Conservation (phyloP, 139 green algal species). For the Coelastrella sp. region DNA sequence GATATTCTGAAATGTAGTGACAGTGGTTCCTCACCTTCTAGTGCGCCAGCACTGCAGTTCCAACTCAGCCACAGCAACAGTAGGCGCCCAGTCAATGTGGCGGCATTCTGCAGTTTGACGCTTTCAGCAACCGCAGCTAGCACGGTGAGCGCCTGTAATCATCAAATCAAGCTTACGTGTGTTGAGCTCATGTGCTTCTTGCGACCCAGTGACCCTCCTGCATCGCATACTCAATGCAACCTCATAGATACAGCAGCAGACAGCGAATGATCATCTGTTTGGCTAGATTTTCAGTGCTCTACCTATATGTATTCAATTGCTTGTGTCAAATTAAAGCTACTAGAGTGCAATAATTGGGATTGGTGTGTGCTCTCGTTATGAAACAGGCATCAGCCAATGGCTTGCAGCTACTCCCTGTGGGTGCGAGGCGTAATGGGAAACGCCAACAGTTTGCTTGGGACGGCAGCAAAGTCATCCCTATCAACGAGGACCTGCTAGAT, state of each 20-base stretch:
- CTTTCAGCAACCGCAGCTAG: constrained; percentile 27
- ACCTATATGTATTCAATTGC: too few species aligned
- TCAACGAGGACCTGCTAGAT: constrained; percentile 56
- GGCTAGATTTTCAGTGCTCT: too few species aligned
- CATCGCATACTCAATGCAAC: neutral
- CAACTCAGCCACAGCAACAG: neutral
- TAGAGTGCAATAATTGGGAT: too few species aligned
- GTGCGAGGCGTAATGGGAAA: constrained; percentile 49
- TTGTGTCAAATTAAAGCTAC: too few species aligned
- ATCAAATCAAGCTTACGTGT: neutral
- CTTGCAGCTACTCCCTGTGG: constrained; percentile 52
- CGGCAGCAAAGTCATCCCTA: constrained; percentile 50
- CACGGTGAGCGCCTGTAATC: constrained; percentile 36
- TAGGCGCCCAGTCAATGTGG: neutral
- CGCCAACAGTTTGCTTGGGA: constrained; percentile 69
- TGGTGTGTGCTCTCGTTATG: too few species aligned
- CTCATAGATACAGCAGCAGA: neutral
- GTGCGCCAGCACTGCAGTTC: constrained; percentile 18
- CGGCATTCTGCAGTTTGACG: constrained; percentile 17
- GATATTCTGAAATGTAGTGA: neutral
- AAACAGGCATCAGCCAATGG: constrained; percentile 47
- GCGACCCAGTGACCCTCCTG: too few species aligned
- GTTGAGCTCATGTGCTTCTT: neutral
- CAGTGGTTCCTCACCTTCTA: neutral
- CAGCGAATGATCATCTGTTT: too few species aligned